These are phyloP conservation scores for Trifolium pratense DNA, from an alignment of 306 rosid genomes.

Conservation along the genomic window DNA sequence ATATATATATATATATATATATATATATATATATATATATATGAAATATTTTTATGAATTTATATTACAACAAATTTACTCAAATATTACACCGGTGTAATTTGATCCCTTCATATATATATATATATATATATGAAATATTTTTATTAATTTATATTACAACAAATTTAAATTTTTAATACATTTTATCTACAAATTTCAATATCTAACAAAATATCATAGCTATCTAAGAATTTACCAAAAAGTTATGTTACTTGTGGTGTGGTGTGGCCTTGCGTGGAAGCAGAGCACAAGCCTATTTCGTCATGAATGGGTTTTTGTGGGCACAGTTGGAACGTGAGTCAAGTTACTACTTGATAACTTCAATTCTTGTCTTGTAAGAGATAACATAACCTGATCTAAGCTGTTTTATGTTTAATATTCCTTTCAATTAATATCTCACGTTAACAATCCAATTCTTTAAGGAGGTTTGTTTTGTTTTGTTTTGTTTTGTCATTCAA, in stretches of 20 bases:
- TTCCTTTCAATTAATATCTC: not conserved
- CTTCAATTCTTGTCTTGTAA: slow-evolving; percentile 44
- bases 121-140: too few species aligned
- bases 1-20: too few species aligned
- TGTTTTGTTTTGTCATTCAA: not conserved
- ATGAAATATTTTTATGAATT: too few species aligned
- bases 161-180: too few species aligned
- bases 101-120: too few species aligned
- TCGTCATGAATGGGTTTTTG: not conserved
- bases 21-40: too few species aligned
- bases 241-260: not conserved
- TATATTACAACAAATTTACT: too few species aligned
- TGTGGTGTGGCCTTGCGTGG: slow-evolving; percentile 23
- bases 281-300: not conserved
- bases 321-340: not conserved
- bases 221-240: too few species aligned
- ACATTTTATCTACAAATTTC: too few species aligned
- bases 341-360: slow-evolving; percentile 37
- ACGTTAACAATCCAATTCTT: slow-evolving; percentile 11
- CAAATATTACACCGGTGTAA: too few species aligned
- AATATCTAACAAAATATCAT: too few species aligned
- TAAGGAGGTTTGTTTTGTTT: not conserved
- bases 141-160: too few species aligned
- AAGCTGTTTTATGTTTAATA: slow-evolving; percentile 9
- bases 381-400: slow-evolving; percentile 26